Conservation (phyloP, 768 basidiomycete species). For the Polyporus arcularius region DNA sequence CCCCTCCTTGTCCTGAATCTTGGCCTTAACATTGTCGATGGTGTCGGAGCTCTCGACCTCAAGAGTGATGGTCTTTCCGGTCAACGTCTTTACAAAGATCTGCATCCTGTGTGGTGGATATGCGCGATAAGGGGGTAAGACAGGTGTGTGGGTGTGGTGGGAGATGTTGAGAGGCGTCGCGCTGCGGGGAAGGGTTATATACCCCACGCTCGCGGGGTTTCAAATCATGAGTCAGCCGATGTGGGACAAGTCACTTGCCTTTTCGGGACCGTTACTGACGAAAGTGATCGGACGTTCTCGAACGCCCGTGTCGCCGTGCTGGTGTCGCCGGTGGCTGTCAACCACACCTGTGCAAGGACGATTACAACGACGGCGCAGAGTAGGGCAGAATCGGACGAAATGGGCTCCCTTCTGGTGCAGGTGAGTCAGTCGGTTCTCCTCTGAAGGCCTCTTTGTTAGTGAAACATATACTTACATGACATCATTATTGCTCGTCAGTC, state of each 20-base stretch:
- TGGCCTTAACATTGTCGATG: conserved; percentile 78
- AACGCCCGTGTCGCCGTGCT: neutral
- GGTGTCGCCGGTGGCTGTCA: neutral
- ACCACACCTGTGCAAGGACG: conserved; percentile 2
- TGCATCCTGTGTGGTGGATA: conserved; percentile 61
- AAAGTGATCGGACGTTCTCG: conserved; percentile 16
- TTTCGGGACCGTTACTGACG: conserved; percentile 2
- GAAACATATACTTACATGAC: too few species aligned
- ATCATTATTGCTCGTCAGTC: too few species aligned
- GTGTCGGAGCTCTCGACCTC: conserved; percentile 82
- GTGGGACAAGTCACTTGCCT: conserved; percentile 3
- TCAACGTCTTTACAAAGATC: conserved; percentile 87
- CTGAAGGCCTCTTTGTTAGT: too few species aligned
- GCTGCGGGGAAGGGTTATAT: conserved; percentile 18
- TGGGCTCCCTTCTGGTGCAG: too few species aligned
- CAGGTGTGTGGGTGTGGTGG: neutral
- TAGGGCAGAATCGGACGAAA: neutral
- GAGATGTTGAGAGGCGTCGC: neutral
- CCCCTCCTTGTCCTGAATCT: conserved; percentile 86
- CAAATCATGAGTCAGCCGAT: conserved; percentile 22
- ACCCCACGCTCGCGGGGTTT: conserved; percentile 16
- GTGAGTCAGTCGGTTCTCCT: too few species aligned
- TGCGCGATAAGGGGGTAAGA: conserved; percentile 39
- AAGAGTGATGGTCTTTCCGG: conserved; percentile 89
- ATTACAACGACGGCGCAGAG: neutral